A percentile compares a stretch with the other conserved stretches of the same genome.
phyloP scores from a whole-genome alignment of 2,329 filamentous ascomycete genomes.

The Sporothrix pseudoabietina region DNA sequence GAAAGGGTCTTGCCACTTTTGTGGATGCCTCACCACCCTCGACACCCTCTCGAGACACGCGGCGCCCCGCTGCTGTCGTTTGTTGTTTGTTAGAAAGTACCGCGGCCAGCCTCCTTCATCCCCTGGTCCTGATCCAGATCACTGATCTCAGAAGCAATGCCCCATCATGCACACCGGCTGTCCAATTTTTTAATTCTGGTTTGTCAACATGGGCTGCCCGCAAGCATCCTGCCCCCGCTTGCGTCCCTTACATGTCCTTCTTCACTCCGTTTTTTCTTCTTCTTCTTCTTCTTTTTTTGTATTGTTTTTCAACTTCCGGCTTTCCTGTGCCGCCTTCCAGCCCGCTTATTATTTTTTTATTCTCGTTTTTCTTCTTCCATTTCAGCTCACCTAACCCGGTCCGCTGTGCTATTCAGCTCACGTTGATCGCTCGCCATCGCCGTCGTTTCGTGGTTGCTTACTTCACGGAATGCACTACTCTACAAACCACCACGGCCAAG shows the following conservation, averaged over 20 bases:
- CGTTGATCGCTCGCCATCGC: not conserved
- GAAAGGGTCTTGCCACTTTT: not conserved
- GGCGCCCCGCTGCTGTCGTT: not conserved
- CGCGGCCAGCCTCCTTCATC: not conserved
- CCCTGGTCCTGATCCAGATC: too few species aligned
- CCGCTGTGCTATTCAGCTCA: not conserved
- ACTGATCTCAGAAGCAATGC: not conserved
- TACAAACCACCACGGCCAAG: not conserved
- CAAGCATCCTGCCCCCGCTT: not conserved
- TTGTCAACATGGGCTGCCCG: not conserved
- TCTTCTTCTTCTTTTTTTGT: too few species aligned
- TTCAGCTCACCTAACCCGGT: conserved; percentile 9
- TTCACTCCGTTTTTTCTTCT: not conserved
- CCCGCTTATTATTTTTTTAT: not conserved
- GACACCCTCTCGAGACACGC: not conserved
- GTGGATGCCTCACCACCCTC: not conserved
- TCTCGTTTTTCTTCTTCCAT: not conserved
- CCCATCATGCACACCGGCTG: not conserved
- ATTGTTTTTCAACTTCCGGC: not conserved
- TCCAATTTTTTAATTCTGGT: not conserved
- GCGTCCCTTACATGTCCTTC: not conserved
- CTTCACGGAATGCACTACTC: not conserved
- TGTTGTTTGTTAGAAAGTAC: not conserved
- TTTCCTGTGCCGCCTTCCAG: not conserved
- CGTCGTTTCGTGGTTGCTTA: not conserved